These are phyloP conservation scores for Hypoxylon cercidicola DNA, from an alignment of 495 filamentous ascomycete genomes.

Conservation along the genomic window DNA sequence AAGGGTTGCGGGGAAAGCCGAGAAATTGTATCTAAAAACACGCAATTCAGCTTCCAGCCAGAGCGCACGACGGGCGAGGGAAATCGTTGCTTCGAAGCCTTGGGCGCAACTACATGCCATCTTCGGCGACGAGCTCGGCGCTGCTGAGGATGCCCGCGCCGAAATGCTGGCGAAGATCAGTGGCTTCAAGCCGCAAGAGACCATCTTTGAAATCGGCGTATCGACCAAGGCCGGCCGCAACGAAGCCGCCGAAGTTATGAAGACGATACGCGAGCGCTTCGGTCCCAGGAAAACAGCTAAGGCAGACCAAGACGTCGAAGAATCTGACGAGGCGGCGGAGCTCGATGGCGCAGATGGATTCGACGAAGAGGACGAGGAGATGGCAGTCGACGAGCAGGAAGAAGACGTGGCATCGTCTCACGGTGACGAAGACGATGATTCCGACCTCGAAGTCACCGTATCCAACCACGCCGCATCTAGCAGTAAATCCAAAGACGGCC, in stretches of 20 bases:
- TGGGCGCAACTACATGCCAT: conserved; percentile 79
- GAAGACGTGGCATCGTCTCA: conserved; percentile 46
- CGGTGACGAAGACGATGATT: conserved; percentile 66
- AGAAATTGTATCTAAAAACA: conserved; percentile 90
- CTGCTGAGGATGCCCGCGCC: conserved; percentile 74
- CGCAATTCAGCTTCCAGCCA: conserved; percentile 87
- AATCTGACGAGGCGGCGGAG: conserved; percentile 46
- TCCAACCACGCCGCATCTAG: conserved; percentile 58
- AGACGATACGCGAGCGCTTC: conserved; percentile 70
- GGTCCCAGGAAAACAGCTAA: conserved; percentile 53
- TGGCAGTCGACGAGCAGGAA: conserved; percentile 34
- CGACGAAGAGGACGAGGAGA: conserved; percentile 57
- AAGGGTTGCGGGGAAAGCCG: conserved; percentile 82
- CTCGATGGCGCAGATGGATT: conserved; percentile 54
- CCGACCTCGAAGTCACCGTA: conserved; percentile 86
- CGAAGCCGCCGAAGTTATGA: conserved; percentile 84
- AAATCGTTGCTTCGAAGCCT: conserved; percentile 71
- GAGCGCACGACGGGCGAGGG: conserved; percentile 85
- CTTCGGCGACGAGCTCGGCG: conserved; percentile 73
- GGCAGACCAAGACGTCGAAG: conserved; percentile 44
- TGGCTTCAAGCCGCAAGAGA: conserved; percentile 87
- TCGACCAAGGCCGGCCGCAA: conserved; percentile 67
- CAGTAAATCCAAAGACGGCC: conserved; percentile 48
- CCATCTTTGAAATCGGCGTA: conserved; percentile 91
- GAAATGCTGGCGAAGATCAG: conserved; percentile 88